Evolutionary conservation across 148 eudicot species (phyloP), one percentile per base, ranked within the genome.

Genomic region (Hydrangea macrophylla): DNA sequence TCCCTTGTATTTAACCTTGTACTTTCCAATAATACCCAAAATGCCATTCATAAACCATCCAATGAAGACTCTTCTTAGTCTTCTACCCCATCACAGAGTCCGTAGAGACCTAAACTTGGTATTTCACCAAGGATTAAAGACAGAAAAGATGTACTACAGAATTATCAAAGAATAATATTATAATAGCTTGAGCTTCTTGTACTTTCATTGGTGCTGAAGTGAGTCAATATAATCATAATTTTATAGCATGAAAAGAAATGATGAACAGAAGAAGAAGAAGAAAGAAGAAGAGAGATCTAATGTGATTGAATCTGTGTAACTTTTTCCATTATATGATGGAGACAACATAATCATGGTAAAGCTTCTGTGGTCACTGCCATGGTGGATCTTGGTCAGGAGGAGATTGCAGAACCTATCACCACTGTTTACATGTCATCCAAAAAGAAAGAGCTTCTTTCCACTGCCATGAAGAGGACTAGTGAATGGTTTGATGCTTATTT

Each of bases 401-500:
- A 39, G 56, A 55, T 66, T 76, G 80, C 69, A 67, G 45, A 61
- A 58, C 61, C 80, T 44, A 44, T 48, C 63, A 17, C 44, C 23
- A 12, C 72, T 50, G 45, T 31, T 65, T 63, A 76, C 74, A 85
- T 86, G 81, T 75, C 82, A 28, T 68, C 79, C 60, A 85, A 84
- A 83, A 86, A 82, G 60, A 83, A 90, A 71, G 88, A 82, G 35
- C 71, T 80, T 53, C 86, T 85, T 62, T 83, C 97, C 32, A 71
- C 86, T 81, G 85, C 90, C 76, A 94, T 94, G 98, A 81, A 81
- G 82, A 81, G 98, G 73, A 90, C 92, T 24, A 81, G 80, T 65
- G 97, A 90, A 69, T 90, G 98, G 97, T 94, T 80, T 66, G 83
- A 76, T 62, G 66, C 68, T 55, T 60, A 69, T 55, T 39, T 32